These are phyloP conservation scores for Corylus heterophylla DNA, from an alignment of 306 rosid genomes.

Conservation along the genomic window DNA sequence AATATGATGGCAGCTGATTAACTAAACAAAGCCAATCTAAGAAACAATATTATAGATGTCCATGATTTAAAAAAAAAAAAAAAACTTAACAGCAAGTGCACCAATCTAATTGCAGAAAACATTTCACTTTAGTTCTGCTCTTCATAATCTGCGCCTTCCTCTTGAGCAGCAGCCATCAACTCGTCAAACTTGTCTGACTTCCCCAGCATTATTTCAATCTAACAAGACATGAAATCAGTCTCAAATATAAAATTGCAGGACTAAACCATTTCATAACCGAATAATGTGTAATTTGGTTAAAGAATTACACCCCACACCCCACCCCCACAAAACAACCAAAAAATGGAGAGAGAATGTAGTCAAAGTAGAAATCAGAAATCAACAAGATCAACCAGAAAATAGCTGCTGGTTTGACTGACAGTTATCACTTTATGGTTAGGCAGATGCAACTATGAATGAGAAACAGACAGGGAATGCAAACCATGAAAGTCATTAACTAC, in stretches of 20 bases:
- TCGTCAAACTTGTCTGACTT: constrained; percentile 77
- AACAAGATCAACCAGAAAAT: background rate
- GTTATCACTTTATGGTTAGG: too few relatives aligned
- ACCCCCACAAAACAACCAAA: too few relatives aligned
- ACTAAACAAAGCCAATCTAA: constrained; percentile 10
- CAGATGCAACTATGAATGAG: background rate
- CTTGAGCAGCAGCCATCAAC: constrained; percentile 65
- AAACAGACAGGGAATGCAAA: background rate
- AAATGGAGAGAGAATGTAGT: too few relatives aligned
- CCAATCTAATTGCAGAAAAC: constrained; percentile 8
- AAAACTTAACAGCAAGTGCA: background rate
- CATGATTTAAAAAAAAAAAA: background rate
- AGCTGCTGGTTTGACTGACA: background rate
- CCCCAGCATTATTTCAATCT: constrained; percentile 75
- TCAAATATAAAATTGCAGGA: background rate
- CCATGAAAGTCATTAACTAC: background rate
- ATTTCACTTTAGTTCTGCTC: constrained; percentile 33
- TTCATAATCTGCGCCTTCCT: constrained; percentile 52
- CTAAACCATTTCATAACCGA: background rate
- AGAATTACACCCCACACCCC: too few relatives aligned
- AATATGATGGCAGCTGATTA: background rate
- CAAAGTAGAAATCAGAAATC: too few relatives aligned
- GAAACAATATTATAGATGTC: constrained; percentile 7
- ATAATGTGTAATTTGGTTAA: background rate
- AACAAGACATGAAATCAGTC: constrained; percentile 3